Conservation (phyloP, 495 filamentous ascomycete genomes). For the Venustampulla echinocandica region DNA sequence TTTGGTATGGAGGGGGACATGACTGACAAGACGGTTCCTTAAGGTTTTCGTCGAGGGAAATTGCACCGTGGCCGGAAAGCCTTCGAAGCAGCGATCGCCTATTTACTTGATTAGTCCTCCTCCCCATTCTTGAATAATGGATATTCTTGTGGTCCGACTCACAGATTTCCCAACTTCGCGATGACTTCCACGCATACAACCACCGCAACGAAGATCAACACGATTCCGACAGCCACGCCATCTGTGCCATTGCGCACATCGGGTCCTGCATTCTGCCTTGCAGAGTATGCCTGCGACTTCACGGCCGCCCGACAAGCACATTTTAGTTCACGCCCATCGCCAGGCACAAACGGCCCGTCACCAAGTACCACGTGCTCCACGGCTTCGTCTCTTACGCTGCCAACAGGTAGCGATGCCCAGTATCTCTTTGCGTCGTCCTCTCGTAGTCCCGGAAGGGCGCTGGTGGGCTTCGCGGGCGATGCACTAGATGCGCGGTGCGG, state of each 20-base stretch:
- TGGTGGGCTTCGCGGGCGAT: constrained; percentile 13
- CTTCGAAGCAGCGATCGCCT: not conserved
- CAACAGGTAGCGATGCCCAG: constrained; percentile 4
- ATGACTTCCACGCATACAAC: constrained; percentile 31
- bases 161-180: constrained; percentile 28
- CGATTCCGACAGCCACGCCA: constrained; percentile 30
- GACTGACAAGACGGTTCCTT: no score
- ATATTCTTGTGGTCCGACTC: constrained; percentile 5
- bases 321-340: not conserved
- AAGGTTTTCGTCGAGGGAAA: constrained; percentile 18
- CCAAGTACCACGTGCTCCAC: not conserved
- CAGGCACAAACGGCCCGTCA: not conserved
- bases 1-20: no score
- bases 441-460: constrained; percentile 12
- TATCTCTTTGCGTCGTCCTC: constrained; percentile 14
- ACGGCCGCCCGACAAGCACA: not conserved
- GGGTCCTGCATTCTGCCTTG: not conserved
- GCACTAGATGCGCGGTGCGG: not conserved
- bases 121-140: not conserved
- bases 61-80: constrained; percentile 14
- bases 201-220: constrained; percentile 26
- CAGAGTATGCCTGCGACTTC: not conserved
- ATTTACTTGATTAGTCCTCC: constrained; percentile 1
- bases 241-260: constrained; percentile 31
- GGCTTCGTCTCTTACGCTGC: not conserved